A percentile compares a stretch with the other conserved stretches of the same genome.
These are phyloP conservation scores for Stemphylium vesicarium DNA, from an alignment of 2,329 filamentous ascomycete genomes.

Conservation along the genomic window DNA sequence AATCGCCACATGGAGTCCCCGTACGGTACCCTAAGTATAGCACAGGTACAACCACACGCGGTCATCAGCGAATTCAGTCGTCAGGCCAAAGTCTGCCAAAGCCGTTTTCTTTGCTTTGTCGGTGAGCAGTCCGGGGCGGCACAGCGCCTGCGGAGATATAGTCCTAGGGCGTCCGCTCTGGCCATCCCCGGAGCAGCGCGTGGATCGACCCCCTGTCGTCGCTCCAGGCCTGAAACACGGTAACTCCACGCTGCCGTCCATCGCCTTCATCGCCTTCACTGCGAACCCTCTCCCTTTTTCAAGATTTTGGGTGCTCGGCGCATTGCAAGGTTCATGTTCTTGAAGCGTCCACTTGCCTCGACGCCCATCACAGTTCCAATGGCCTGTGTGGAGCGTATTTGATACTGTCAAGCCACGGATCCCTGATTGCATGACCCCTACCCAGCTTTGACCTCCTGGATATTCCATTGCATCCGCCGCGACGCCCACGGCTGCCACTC, in stretches of 20 bases:
- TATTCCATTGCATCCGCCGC: conserved; percentile 5
- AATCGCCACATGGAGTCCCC: background rate
- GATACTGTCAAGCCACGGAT: conserved; percentile 14
- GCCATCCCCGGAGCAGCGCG: conserved; percentile 1
- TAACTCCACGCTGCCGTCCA: conserved; percentile 6
- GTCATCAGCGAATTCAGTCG: background rate
- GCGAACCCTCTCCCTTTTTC: conserved; percentile 2
- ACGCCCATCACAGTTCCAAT: conserved; percentile 18
- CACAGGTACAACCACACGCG: background rate
- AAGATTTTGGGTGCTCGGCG: conserved; percentile 11
- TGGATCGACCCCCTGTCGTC: background rate
- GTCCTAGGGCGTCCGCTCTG: background rate
- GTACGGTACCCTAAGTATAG: background rate
- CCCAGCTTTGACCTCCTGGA: conserved; percentile 15
- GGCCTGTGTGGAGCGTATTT: conserved; percentile 13
- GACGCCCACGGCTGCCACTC: conserved; percentile 6
- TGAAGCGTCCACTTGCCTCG: conserved; percentile 9
- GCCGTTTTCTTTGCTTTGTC: background rate
- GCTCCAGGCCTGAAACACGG: conserved; percentile 18
- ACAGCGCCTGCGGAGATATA: conserved; percentile 3
- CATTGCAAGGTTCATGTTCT: conserved; percentile 8
- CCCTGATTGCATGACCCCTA: conserved; percentile 9
- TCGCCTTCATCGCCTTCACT: conserved; percentile 6
- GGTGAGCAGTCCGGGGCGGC: conserved; percentile 3
- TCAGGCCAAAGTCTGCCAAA: background rate